Base-by-base conservation (phyloP, 2,329 filamentous ascomycete species). In the Mollisiaceae sp. region DNA sequence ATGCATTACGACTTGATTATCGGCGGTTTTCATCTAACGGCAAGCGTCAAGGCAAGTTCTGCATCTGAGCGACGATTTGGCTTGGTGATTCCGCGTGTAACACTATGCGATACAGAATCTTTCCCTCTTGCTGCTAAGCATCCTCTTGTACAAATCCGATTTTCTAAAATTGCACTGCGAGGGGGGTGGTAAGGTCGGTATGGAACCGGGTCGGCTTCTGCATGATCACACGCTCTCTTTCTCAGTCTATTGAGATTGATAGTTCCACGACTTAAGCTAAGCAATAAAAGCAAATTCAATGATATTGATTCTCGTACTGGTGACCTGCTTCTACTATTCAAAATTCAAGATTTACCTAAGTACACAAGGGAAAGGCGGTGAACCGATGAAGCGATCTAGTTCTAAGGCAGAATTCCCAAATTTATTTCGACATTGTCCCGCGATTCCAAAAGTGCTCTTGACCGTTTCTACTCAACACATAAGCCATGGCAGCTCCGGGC, bases 41-140 rank as follows among this genome's bases (percentile, higher is more conserved):
- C 56, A 62, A 50, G 15, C n/a, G 32, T 18, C 38, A 32, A n/a
- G 47, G 64, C 63, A 65, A 38, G 27, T 57, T 56, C 35, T 67
- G 69, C 67, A 69, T 71, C 60, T 68, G 52, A 60, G 59, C 66
- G 67, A 60, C 64, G 62, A 66, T 56, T 67, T 60, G 62, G 47
- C 62, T 70, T 69, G 68, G 64, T 69, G 65, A 68, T 71, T 69
- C 66, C 68, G 70, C 69, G 69, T 75, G 74, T 75, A 75, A 72
- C 67, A 75, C 64, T 75, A 75, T 68, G 68, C 71, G 65, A 71
- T 64, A 65, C 59, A 60, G 70, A 69, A 66, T 64, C 69, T 54
- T 45, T 65, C 64, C 63, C 65, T 65, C 65, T 63, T 62, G 66
- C 64, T 65, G 62, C 64, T 57, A 14, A 27, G 55, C 55, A 57